phyloP scores from a whole-genome alignment of 495 filamentous ascomycete species.

The Chaetomium cochliodes region DNA sequence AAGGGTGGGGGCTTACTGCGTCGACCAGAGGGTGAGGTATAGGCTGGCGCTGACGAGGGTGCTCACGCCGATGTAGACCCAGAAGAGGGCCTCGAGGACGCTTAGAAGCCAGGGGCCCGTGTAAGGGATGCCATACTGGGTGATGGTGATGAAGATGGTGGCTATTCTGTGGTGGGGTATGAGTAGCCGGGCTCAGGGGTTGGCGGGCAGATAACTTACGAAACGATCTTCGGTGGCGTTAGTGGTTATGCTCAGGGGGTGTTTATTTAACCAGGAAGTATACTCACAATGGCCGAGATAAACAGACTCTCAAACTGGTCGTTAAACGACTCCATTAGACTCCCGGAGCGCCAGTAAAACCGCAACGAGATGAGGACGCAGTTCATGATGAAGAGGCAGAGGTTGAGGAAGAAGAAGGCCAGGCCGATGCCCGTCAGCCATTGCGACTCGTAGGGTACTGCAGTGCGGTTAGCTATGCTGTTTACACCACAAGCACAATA shows the following conservation, averaged over 20 bases:
- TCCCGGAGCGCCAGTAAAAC: constrained; percentile 69
- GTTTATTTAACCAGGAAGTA: neutral
- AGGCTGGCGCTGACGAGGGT: constrained; percentile 63
- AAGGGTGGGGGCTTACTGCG: constrained; percentile 41
- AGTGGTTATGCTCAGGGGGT: neutral
- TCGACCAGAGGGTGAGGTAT: constrained; percentile 69
- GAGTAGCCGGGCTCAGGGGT: constrained; percentile 1
- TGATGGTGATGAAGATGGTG: constrained; percentile 76
- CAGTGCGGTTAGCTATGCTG: neutral
- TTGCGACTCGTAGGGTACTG: constrained; percentile 67
- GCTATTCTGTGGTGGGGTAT: constrained; percentile 53
- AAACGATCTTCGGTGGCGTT: constrained; percentile 13
- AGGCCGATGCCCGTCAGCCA: constrained; percentile 72
- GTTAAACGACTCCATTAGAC: constrained; percentile 67
- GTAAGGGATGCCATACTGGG: constrained; percentile 69
- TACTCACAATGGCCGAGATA: constrained; percentile 63
- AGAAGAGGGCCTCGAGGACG: constrained; percentile 65
- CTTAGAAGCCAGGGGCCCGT: constrained; percentile 66
- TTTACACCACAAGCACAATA: constrained; percentile 1
- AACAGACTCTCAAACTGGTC: constrained; percentile 82
- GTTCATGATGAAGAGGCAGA: constrained; percentile 69
- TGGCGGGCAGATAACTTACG: constrained; percentile 6
- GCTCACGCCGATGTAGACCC: constrained; percentile 68
- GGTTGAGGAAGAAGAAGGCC: constrained; percentile 72
- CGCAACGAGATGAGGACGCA: constrained; percentile 64